Evolutionary conservation across 148 eudicot genomes (phyloP).

Genomic region (Cornus kousa): DNA sequence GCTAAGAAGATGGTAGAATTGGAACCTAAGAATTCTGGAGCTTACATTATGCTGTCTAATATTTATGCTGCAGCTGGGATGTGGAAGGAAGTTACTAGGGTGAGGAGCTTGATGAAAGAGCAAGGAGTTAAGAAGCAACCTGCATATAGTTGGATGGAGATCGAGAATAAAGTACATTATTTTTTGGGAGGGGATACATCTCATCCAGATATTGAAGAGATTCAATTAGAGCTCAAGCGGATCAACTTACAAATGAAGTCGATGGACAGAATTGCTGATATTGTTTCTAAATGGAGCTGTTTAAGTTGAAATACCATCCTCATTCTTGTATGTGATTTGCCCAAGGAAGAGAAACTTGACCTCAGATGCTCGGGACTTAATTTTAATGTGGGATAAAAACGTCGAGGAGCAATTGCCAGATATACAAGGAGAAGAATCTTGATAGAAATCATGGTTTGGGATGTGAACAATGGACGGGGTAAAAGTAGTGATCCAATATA

Average conservation of each 20-base stretch:
- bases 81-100: slow-evolving; percentile 39
- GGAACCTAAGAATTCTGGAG: slow-evolving; percentile 38
- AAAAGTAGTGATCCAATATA: background rate
- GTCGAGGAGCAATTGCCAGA: background rate
- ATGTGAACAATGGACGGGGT: background rate
- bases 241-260: slow-evolving; percentile 27
- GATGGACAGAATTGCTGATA: slow-evolving; percentile 15
- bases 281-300: slow-evolving; percentile 6
- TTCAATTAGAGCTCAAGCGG: slow-evolving; percentile 20
- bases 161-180: slow-evolving; percentile 27
- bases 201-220: slow-evolving; percentile 29
- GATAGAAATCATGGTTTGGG: too few species aligned
- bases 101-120: slow-evolving; percentile 40
- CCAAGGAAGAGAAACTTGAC: background rate
- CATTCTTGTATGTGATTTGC: background rate
- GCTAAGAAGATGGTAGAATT: slow-evolving; percentile 32
- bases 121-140: slow-evolving; percentile 30
- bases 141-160: slow-evolving; percentile 39
- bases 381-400: background rate
- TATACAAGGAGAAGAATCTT: background rate
- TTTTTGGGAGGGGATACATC: slow-evolving; percentile 34
- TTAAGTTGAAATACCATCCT: background rate
- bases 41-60: slow-evolving; percentile 39
- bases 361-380: background rate
- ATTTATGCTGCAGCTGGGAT: slow-evolving; percentile 38